Evolutionary conservation across 257 asterid species (phyloP), one percentile per base, ranked within the genome.

Genomic region (Voacanga thouarsii): DNA sequence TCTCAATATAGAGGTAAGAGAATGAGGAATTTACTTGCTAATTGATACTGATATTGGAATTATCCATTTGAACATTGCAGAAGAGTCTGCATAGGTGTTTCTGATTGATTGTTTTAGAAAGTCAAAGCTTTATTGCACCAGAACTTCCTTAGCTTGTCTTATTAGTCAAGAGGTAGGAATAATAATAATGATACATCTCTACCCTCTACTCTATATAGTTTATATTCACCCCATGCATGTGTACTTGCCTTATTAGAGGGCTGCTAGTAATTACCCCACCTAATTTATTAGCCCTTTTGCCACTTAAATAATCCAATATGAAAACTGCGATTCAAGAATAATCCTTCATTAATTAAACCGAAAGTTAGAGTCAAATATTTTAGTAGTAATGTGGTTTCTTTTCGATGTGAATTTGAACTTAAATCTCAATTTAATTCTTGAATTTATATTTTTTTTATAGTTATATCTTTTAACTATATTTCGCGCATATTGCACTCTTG

Each of bases 101-200:
- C n/a, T n/a, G n/a, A n/a, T n/a, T n/a, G n/a, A n/a, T n/a, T n/a
- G 70, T 37, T 5, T 39, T 39, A 71, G 30, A 51, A 80, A 72
- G 75, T 82, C 85, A 86, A 80, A 71, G 15, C 12, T 69, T 10
- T 66, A 14, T 72, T 79, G 77, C 70, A 79, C 75, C 72, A 78
- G 14, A 45, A 76, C n/a, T 16, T 24, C 18, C 75, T 68, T 83
- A 30, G 70, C 55, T 33, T 55, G 57, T 28, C 72, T 6, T 59
- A 30, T 53, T 63, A 76, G 74, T 69, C 78, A 55, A 84, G 76
- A 6, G 33, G 59, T 76, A 49, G 72, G 80, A 76, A 78, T 19
- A 12, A n/a, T 8, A 7, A 23, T 7, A 33, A 33, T n/a, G n/a
- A n/a, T 33, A 33, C 37, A 1, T 33, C 37, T 33, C 37, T 33